Evolutionary conservation across 2,329 filamentous ascomycete species (phyloP), one percentile per base, ranked within the genome.

Genomic region (Byssoonygena ceratinophila): DNA sequence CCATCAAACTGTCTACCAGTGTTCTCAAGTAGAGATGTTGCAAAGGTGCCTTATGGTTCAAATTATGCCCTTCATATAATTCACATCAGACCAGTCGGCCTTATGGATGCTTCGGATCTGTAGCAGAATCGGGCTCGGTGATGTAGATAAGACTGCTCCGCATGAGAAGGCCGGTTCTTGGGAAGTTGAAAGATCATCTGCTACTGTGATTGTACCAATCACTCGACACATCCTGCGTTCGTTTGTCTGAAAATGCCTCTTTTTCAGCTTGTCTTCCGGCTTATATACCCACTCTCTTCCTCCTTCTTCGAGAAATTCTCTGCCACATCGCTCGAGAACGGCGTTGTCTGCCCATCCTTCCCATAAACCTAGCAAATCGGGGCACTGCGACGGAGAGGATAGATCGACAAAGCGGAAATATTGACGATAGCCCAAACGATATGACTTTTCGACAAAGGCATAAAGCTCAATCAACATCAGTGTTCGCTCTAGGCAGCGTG

Each of bases 401-500:
- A 57, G 23, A 46, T 58, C 57, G 8, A 51, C 37, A 27, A 58
- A 55, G 11, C 29, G 32, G 37, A 58, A 58, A 29, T 52, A 51
- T 36, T 58, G 57, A 7, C 14, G 18, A 18, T 43, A 6, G 6
- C 51, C 47, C 12, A 32, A 37, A n/a, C 55, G 50, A 47, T 58
- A 55, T 6, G 57, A 58, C 4, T 31, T 18, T 11, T 47, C 40
- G n/a, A 57, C 57, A 43, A 52, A 51, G n/a, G 57, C 55, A 36
- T 57, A 58, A 9, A 58, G 57, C 25, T 57, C 57, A 11, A 55
- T 40, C 12, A 58, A 44, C 18, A 44, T 51, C 16, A 20, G 20
- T 11, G 29, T 6, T 4, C 27, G 27, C 18, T 36, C 18, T 40
- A 32, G 40, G 8, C 2, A 34, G 20, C 16, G 29, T 3, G 5